These are phyloP conservation scores for Phytophthora sansomeana DNA, from an alignment of 352 stramenopile species.

Conservation along the genomic window DNA sequence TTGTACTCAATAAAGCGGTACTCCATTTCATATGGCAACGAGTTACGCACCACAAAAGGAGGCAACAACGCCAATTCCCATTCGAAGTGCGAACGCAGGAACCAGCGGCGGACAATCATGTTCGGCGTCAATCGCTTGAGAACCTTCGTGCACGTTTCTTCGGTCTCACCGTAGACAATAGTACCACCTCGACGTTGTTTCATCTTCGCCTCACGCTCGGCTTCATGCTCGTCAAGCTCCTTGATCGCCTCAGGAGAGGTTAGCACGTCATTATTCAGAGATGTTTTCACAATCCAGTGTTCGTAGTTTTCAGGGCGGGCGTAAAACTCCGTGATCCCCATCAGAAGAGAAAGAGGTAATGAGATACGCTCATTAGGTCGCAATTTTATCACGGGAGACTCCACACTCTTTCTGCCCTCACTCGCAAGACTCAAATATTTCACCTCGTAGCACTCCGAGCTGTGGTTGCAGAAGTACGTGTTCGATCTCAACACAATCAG, in stretches of 20 bases:
- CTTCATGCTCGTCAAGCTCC: constrained; percentile 67
- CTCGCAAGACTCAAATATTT: constrained; percentile 75
- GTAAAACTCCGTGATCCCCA: constrained; percentile 88
- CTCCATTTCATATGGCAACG: constrained; percentile 84
- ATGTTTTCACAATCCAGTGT: constrained; percentile 80
- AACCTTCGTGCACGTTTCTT: constrained; percentile 78
- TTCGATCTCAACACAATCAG: constrained; percentile 84
- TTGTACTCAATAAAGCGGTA: constrained; percentile 90
- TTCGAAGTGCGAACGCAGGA: constrained; percentile 79
- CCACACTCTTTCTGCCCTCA: constrained; percentile 51
- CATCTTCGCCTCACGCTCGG: constrained; percentile 51
- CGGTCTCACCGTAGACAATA: constrained; percentile 81
- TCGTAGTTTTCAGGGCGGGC: constrained; percentile 70
- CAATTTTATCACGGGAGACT: constrained; percentile 69
- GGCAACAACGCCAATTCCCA: constrained; percentile 83
- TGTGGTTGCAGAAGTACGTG: constrained; percentile 85
- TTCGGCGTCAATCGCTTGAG: constrained; percentile 79
- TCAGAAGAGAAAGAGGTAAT: constrained; percentile 71
- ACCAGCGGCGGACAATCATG: constrained; percentile 79
- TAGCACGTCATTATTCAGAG: constrained; percentile 81
- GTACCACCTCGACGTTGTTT: constrained; percentile 65
- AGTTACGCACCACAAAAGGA: constrained; percentile 89
- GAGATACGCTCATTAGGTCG: constrained; percentile 71
- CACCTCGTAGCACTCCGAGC: constrained; percentile 73
- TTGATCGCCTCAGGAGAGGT: constrained; percentile 62